Base-by-base conservation (phyloP, 1,284 basidiomycete species). In the Ustilago bromivora region DNA sequence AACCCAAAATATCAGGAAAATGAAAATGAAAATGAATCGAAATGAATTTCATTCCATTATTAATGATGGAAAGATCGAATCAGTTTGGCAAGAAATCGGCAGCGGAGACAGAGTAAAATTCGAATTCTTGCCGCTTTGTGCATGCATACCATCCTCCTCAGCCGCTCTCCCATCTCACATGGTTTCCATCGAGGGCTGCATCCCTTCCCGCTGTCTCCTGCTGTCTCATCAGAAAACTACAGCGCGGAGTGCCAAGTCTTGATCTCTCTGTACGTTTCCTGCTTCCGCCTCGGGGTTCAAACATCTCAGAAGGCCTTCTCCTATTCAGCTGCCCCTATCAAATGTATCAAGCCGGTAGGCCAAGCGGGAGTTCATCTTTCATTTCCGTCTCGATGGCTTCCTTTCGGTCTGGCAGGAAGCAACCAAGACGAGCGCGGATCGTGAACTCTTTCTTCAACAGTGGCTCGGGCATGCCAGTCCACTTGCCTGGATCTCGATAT, bases 351-450 rank as follows among this genome's bases (percentile, higher is more conserved):
- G 43, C 46, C 57, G 46, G 57, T 49, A 23, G n/a, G 17, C 15
- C 41, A 43, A 41, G 40, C 23, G 32, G 15, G 46, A 32, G 19
- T 51, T 47, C 35, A 40, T 31, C 15, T 46, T 40, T n/a, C 23
- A 73, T 73, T 62, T 49, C 71, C 71, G 61, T 65, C 62, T 68
- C 71, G 71, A 73, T 68, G 70, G 57, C 58, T n/a, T 43, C 41
- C 31, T 35, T 36, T 32, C n/a, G 54, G 47, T 63, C 35, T 38
- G 47, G 52, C 35, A 11, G 38, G 23, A 32, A 35, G 61, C 15
- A 56, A 58, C 54, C 46, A 17, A 52, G 19, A 47, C 46, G 17
- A 8, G 15, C 67, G 23, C 57, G 66, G 54, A 46, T 23, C 40
- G 66, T 43, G 61, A 59, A 69, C 9, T 32, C 47, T 23, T 10